phyloP scores from a whole-genome alignment of 73 alveolate genomes.

The Paramecium pentaurelia region DNA sequence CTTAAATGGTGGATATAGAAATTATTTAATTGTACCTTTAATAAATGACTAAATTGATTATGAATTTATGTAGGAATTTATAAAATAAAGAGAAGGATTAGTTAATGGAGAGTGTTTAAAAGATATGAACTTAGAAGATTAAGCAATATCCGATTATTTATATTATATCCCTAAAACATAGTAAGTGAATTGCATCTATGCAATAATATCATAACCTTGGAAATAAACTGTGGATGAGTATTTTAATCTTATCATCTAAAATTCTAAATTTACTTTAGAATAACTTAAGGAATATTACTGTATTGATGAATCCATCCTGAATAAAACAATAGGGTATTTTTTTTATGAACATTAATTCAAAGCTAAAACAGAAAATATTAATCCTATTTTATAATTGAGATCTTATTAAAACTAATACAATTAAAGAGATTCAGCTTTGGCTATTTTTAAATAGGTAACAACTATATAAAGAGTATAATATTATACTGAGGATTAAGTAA shows the following conservation, averaged over 20 bases:
- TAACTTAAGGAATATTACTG: background rate
- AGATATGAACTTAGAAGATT: background rate
- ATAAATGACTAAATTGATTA: background rate
- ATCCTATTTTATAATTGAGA: background rate
- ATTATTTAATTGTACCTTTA: slow-evolving; percentile 7
- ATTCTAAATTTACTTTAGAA: background rate
- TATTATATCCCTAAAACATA: background rate
- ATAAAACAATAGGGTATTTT: background rate
- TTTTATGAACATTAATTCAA: background rate
- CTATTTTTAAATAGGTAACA: background rate
- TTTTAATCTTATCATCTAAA: background rate
- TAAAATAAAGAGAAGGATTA: background rate
- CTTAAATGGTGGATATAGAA: background rate
- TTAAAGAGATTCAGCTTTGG: background rate
- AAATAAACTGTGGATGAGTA: background rate
- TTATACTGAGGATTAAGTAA: background rate
- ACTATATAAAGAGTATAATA: background rate
- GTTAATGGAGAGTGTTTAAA: background rate
- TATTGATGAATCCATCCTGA: background rate
- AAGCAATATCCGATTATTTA: background rate
- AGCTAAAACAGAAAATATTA: background rate
- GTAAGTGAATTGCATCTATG: background rate
- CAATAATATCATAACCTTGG: background rate
- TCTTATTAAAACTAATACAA: background rate
- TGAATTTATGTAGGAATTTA: background rate